phyloP scores from a whole-genome alignment of 1,139 yeast species.

The Kazachstania sp. region DNA sequence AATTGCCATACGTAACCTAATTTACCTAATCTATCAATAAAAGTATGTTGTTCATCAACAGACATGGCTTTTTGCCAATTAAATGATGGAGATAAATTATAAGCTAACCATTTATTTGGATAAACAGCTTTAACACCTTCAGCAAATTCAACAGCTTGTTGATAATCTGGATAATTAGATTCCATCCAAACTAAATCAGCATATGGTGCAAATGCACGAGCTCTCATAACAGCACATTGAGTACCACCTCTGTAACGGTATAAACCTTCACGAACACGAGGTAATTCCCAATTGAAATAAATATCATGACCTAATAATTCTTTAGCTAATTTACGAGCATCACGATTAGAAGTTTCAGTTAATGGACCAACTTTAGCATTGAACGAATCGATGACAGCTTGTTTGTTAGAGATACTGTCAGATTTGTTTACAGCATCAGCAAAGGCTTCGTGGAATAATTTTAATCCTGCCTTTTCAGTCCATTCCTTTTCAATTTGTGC shows the following conservation, averaged over 20 bases:
- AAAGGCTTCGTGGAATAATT: conserved; percentile 87
- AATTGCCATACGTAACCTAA: conserved; percentile 98
- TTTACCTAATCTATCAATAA: conserved; percentile 76
- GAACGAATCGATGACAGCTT: conserved; percentile 57
- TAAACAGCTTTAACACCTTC: conserved; percentile 73
- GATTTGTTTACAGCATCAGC: conserved; percentile 69
- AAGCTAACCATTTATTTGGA: conserved; percentile 93
- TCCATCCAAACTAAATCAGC: conserved; percentile 99
- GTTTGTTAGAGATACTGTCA: conserved; percentile 49
- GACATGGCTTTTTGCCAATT: conserved; percentile 97
- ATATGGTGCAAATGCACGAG: conserved; percentile 90
- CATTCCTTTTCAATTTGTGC: conserved; percentile 74
- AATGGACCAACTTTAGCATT: conserved; percentile 64
- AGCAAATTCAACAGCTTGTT: conserved; percentile 91
- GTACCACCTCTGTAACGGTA: conserved; percentile 96
- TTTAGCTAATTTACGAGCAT: conserved; percentile 72
- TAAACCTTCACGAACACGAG: conserved; percentile 96
- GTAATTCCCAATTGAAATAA: conserved; percentile 91
- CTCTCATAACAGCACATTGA: conserved; percentile 95
- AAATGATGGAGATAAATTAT: conserved; percentile 93
- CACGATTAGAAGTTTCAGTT: conserved; percentile 64
- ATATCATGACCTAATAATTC: conserved; percentile 74
- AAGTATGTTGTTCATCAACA: conserved; percentile 78
- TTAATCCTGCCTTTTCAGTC: conserved; percentile 75
- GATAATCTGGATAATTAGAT: conserved; percentile 88